Percentiles rank a stretch among this genome's conserved stretches.
Conservation (phyloP, 306 rosid species). For the Dryas drummondii region DNA sequence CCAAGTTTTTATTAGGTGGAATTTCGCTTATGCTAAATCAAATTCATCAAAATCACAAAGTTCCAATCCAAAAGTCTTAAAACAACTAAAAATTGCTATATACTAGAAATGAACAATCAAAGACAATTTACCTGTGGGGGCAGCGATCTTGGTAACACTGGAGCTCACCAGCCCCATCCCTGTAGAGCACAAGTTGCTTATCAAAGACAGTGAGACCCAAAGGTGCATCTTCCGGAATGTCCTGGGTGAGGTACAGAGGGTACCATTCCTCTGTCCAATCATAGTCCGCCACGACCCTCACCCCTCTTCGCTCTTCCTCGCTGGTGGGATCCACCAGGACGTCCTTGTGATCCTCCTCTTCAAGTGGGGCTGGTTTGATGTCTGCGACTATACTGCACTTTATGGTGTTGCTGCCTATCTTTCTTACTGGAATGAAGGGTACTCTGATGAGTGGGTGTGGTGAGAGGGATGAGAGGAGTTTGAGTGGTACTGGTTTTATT, state of each 20-base stretch:
- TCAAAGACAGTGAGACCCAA: constrained; percentile 77
- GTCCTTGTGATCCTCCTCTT: constrained; percentile 36
- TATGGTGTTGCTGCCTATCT: constrained; percentile 1
- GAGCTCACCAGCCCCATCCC: constrained; percentile 52
- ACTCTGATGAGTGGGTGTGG: constrained; percentile 2
- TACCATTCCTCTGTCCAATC: constrained; percentile 96
- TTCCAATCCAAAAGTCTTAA: too few species aligned
- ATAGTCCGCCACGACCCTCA: constrained; percentile 50
- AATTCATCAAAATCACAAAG: too few species aligned
- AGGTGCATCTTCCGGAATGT: constrained; percentile 84
- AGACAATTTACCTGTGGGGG: constrained; percentile 67
- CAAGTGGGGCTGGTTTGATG: constrained; percentile 20
- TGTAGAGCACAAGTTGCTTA: constrained; percentile 66
- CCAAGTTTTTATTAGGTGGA: not conserved
- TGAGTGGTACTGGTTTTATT: not conserved
- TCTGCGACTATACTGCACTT: constrained; percentile 47
- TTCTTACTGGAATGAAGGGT: constrained; percentile 3
- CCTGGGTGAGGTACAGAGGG: constrained; percentile 70
- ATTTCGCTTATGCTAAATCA: too few species aligned
- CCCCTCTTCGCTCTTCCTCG: constrained; percentile 48
- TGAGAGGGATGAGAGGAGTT: not conserved
- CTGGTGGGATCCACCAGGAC: constrained; percentile 46
- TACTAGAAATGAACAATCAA: not conserved
- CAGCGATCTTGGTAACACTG: constrained; percentile 85
- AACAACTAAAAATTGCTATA: too few species aligned